Evolutionary conservation across 495 filamentous ascomycete species (phyloP), one percentile per base, ranked within the genome.

Genomic region (Neurospora sp.): DNA sequence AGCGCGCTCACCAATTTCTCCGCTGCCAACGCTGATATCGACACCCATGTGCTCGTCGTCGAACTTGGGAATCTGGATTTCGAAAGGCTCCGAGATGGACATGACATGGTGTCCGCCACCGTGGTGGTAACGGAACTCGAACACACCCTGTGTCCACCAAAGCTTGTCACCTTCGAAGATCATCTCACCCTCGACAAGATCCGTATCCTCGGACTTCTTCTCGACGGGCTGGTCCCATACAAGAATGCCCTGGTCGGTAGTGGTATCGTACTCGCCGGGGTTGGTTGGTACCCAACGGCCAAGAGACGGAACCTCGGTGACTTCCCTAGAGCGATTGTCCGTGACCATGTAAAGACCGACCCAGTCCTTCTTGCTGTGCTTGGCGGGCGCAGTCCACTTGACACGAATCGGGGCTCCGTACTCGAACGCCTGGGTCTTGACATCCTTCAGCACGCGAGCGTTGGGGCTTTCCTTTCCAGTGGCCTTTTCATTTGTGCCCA

Each of bases 111-210:
- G 93, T 77, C 92, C 92, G 72, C 93, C 93, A 75, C 93, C 91
- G 83, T 99, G 96, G 85, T 99, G 96, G 82, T 97, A 98, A 11
- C 96, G 90, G 83, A 99, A 94, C 77, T 99, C 96, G 78, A 96
- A 98, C 46, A 94, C 91, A 69, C 96, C 96, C 48, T 94, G 92
- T 1, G 91, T 96, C 96, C 96, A 99, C 89, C 93, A 98, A 16
- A 96, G 86, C 83, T 98, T 98, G 85, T 98, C 94, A 46, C 94
- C 94, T 18, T 89, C 86, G 76, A 99, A 98, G 44, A 92, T 80
- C 82, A 98, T 89, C 80, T 98, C 94, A 72, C 96, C 96, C 35
- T 83, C 82, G 5, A 90, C 81, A 72, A 86, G 85, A 72, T 89
- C 85, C 0, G 71, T 77, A 7, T 85, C 85, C 7, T 82, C 82